Conservation (phyloP, 768 basidiomycete genomes). For the Crepidotus variabilis region DNA sequence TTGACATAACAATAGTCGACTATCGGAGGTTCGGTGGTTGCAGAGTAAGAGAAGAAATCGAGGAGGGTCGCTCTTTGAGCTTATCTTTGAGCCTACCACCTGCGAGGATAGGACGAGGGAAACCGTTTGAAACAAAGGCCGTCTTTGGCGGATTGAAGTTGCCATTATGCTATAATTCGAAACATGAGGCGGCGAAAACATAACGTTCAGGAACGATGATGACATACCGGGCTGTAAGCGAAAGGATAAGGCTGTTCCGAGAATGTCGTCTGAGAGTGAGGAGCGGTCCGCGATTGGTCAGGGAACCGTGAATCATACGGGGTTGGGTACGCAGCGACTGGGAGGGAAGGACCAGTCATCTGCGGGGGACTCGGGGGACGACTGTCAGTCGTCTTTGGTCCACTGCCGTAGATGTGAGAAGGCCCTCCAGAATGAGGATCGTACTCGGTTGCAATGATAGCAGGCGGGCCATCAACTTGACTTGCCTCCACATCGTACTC, state of each 20-base stretch:
- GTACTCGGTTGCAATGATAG: conserved; percentile 25
- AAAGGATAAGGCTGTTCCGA: conserved; percentile 11
- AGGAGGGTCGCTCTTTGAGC: conserved; percentile 25
- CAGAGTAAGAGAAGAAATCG: conserved; percentile 15
- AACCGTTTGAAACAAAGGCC: conserved; percentile 23
- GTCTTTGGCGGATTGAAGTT: conserved; percentile 18
- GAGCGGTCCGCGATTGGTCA: conserved; percentile 19
- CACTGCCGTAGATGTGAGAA: conserved; percentile 16
- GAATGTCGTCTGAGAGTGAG: conserved; percentile 18
- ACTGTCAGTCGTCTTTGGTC: conserved; percentile 7
- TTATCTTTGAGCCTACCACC: conserved; percentile 25
- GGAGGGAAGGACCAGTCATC: conserved; percentile 18
- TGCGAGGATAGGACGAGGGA: conserved; percentile 23
- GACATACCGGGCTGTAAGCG: conserved; percentile 2
- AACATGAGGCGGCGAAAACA: background rate
- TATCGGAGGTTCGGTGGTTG: conserved; percentile 2
- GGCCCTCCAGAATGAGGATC: conserved; percentile 19
- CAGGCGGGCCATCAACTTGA: conserved; percentile 26
- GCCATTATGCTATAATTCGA: conserved; percentile 9
- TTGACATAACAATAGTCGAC: background rate
- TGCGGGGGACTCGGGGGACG: conserved; percentile 11
- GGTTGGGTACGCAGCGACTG: conserved; percentile 16
- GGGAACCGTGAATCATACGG: conserved; percentile 2
- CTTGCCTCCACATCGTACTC: conserved; percentile 27
- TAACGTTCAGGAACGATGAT: background rate